Evolutionary conservation across 352 stramenopile species (phyloP).

Genomic region (Globisporangium abappressorium): DNA sequence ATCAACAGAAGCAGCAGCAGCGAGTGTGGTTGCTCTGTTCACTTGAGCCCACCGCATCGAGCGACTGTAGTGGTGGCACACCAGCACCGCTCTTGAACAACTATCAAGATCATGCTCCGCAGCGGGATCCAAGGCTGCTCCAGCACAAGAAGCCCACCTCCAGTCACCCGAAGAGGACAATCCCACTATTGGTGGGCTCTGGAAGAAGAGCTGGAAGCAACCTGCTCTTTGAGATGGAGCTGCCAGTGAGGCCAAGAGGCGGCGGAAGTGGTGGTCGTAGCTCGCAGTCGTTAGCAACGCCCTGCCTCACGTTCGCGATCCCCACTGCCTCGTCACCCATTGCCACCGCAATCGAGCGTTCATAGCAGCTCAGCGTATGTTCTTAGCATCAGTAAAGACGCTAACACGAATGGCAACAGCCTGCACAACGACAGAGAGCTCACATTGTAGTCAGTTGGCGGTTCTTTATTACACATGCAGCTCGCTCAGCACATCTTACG

Average conservation of each 20-base stretch:
- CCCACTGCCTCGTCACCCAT: too few species aligned
- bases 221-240: constrained; percentile 4
- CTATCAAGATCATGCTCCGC: background rate
- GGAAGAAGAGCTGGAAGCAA: background rate
- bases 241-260: background rate
- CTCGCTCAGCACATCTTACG: too few species aligned
- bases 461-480: too few species aligned
- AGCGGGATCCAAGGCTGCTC: background rate
- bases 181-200: background rate
- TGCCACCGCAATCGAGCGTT: background rate
- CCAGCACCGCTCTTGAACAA: background rate
- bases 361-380: background rate
- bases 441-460: too few species aligned
- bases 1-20: background rate
- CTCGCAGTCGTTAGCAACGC: constrained; percentile 2
- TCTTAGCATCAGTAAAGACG: background rate
- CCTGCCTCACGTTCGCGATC: constrained; percentile 5
- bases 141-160: background rate
- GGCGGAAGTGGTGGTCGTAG: too few species aligned
- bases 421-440: too few species aligned
- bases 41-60: background rate
- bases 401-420: background rate
- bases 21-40: constrained; percentile 1
- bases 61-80: background rate
- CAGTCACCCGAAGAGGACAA: background rate